Percentiles rank a stretch among this genome's conserved stretches.
Conservation (phyloP, 208 protist genomes). For the Vickermania spadyakhi region DNA sequence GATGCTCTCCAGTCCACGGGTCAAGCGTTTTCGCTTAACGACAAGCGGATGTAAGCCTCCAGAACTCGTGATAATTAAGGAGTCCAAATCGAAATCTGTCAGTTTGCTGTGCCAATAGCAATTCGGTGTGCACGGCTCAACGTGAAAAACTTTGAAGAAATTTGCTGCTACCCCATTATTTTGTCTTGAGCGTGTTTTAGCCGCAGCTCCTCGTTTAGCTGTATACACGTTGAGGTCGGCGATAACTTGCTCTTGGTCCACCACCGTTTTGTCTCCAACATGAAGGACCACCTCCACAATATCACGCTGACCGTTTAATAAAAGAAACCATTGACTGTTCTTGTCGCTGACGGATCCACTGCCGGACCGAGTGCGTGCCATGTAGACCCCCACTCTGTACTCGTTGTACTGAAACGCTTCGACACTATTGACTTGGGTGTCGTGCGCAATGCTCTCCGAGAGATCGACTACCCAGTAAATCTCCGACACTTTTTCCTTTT, state of each 20-base stretch:
- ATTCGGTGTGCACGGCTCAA: constrained; percentile 67
- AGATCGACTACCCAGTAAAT: constrained; percentile 65
- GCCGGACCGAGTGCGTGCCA: constrained; percentile 50
- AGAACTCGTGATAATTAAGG: constrained; percentile 55
- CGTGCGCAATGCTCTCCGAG: constrained; percentile 16
- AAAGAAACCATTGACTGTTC: constrained; percentile 66
- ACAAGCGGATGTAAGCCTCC: constrained; percentile 49
- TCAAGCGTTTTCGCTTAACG: constrained; percentile 52
- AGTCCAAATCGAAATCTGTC: constrained; percentile 53
- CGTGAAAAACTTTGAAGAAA: constrained; percentile 68
- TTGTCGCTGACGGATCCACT: constrained; percentile 46
- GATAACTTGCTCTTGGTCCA: constrained; percentile 55
- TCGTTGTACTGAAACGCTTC: constrained; percentile 58
- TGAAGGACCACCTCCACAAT: constrained; percentile 69
- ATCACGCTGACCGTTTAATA: constrained; percentile 63
- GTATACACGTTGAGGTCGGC: constrained; percentile 53
- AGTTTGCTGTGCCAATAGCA: constrained; percentile 67
- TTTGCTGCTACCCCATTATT: constrained; percentile 8
- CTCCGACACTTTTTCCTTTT: constrained; percentile 44
- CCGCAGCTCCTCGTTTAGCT: constrained; percentile 21
- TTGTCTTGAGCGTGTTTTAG: constrained; percentile 4
- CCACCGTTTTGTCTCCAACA: constrained; percentile 58
- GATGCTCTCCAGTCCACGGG: constrained; percentile 54
- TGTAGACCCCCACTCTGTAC: constrained; percentile 60
- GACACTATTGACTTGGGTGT: not conserved